Conservation (phyloP, 345 rosid genomes). For the Brassica juncea region DNA sequence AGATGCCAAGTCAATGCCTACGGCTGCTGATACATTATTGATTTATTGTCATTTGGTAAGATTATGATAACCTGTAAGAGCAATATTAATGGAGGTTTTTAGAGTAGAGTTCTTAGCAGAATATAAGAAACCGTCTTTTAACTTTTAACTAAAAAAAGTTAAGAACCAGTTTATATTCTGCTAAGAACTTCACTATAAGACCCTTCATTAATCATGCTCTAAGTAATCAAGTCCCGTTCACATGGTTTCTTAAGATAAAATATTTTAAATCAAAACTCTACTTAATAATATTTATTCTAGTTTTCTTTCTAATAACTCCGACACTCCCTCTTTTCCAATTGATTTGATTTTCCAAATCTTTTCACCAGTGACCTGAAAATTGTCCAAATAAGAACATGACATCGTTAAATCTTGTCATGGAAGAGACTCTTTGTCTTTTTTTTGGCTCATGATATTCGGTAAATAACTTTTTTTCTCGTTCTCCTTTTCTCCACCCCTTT, state of each 20-base stretch:
- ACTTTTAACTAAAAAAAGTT: too few relatives aligned
- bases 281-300: too few relatives aligned
- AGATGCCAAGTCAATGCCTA: background rate
- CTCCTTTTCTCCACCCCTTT: constrained; percentile 1
- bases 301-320: background rate
- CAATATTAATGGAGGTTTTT: too few relatives aligned
- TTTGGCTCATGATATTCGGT: background rate
- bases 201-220: too few relatives aligned
- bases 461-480: background rate
- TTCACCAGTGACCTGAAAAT: constrained; percentile 11
- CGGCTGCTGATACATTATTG: background rate
- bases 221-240: too few relatives aligned
- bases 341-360: background rate
- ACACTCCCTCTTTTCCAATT: background rate
- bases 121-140: too few relatives aligned
- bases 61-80: background rate
- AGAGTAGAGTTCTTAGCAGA: too few relatives aligned
- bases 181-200: too few relatives aligned
- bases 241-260: too few relatives aligned
- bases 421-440: constrained; percentile 27
- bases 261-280: too few relatives aligned
- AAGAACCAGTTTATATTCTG: too few relatives aligned
- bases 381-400: constrained; percentile 28
- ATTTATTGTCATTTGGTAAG: background rate
- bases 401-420: constrained; percentile 37